Evolutionary conservation across 2,329 filamentous ascomycete genomes (phyloP).

Genomic region (Fusarium nelsonii): DNA sequence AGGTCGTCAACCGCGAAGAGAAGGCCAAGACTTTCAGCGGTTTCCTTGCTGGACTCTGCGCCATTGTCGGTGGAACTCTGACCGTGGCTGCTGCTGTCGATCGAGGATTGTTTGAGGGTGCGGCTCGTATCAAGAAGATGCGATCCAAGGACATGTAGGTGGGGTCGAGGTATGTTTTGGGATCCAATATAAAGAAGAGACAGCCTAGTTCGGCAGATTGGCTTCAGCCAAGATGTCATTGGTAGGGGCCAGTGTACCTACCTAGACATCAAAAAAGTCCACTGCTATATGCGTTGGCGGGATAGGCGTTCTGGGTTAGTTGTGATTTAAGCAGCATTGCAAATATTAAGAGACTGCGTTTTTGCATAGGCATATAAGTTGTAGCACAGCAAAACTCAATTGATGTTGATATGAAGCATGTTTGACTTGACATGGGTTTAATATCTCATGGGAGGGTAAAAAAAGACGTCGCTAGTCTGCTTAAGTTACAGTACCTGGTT

Average conservation of each 20-base stretch:
- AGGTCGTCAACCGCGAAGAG: conserved; percentile 96
- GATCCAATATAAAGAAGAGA: not conserved
- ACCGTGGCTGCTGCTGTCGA: conserved; percentile 96
- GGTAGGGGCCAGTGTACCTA: conserved; percentile 33
- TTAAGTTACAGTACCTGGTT: conserved; percentile 4
- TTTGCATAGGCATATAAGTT: conserved; percentile 9
- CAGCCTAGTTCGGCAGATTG: conserved; percentile 29
- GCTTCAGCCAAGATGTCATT: conserved; percentile 10
- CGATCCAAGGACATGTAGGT: conserved; percentile 71
- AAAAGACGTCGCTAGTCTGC: conserved; percentile 1
- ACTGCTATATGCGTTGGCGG: conserved; percentile 43
- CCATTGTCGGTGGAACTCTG: conserved; percentile 92
- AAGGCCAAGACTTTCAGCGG: conserved; percentile 89
- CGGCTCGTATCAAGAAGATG: conserved; percentile 86
- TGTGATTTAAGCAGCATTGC: conserved; percentile 37
- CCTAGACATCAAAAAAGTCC: conserved; percentile 41
- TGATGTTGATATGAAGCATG: conserved; percentile 4
- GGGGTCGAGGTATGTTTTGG: not conserved
- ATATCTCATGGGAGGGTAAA: conserved; percentile 25
- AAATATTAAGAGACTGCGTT: conserved; percentile 28
- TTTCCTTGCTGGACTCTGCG: conserved; percentile 94
- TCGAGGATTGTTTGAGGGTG: conserved; percentile 90
- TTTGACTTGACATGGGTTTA: conserved; percentile 8
- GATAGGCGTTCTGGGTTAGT: conserved; percentile 47
- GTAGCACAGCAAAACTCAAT: conserved; percentile 1